Evolutionary conservation across 257 asterid genomes (phyloP), one percentile per base, ranked within the genome.

Genomic region (Penstemon barbatus): DNA sequence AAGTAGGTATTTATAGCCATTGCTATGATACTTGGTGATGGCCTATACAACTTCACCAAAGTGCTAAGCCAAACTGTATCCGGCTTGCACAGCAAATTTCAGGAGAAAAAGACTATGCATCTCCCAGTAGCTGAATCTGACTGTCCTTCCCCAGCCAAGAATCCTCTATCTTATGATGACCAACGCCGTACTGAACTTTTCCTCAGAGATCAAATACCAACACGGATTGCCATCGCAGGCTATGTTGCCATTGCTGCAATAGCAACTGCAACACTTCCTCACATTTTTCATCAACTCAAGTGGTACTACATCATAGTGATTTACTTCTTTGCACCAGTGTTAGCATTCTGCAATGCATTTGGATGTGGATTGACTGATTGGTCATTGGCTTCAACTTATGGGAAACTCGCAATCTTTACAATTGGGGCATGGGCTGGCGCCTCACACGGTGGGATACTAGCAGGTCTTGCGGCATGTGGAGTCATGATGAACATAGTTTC

Each of bases 401-500:
- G 91, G 3, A 85, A 81, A 69, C 79, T 87, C 0, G 91, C 87
- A 0, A 85, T 87, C 69, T 83, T 87, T 57, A 78, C 80, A 0
- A 78, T 85, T 3, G 91, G 89, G 6, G 83, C 95, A 42, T 83
- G 87, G 95, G 83, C 80, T 0, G 91, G 91, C 5, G 52, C 82
- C 8, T 52, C 76, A 15, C 73, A 83, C 7, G 95, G 95, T 8
- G 91, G 94, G 25, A 74, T 80, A 6, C 69, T 85, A 1, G 81
- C 95, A 0, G 89, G 89, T 45, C 73, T 87, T 38, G 95, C 89
- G 2, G 86, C 95, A 0, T 87, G 95, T 64, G 95, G 95, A 15
- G 94, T 87, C 11, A 81, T 84, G 87, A 81, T 87, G 94, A 87
- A 83, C 80, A 81, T 87, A 5, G 83, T 65, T 6, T 74, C 90